Evolutionary conservation across 2,329 filamentous ascomycete genomes (phyloP).

Genomic region (Albifimbria verrucaria): DNA sequence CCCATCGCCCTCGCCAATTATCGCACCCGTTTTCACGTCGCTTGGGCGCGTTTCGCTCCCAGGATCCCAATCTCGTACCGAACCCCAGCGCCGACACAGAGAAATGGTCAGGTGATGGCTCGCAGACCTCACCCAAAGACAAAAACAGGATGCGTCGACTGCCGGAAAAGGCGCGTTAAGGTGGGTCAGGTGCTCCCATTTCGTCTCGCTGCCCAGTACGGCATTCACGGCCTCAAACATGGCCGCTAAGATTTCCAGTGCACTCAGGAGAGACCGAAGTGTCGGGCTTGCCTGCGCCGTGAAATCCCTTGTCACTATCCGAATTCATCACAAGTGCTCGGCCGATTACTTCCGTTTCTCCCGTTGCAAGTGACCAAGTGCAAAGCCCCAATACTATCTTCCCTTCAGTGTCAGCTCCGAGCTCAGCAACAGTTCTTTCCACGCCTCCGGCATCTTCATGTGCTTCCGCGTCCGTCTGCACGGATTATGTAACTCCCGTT

Average conservation of each 20-base stretch:
- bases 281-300: background rate
- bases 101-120: background rate
- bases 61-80: background rate
- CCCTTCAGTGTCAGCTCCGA: background rate
- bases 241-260: background rate
- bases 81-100: background rate
- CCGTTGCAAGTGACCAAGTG: background rate
- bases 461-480: background rate
- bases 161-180: background rate
- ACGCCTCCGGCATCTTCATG: background rate
- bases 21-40: background rate
- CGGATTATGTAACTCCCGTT: background rate
- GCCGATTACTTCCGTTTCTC: background rate
- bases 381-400: background rate
- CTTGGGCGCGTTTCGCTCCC: background rate
- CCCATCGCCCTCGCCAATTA: background rate
- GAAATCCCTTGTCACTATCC: background rate
- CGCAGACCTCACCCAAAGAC: background rate
- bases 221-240: background rate
- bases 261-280: background rate
- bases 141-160: background rate
- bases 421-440: background rate
- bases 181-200: background rate
- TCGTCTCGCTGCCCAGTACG: background rate
- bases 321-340: background rate